phyloP scores from a whole-genome alignment of 495 filamentous ascomycete genomes.

The Tuber brumale region DNA sequence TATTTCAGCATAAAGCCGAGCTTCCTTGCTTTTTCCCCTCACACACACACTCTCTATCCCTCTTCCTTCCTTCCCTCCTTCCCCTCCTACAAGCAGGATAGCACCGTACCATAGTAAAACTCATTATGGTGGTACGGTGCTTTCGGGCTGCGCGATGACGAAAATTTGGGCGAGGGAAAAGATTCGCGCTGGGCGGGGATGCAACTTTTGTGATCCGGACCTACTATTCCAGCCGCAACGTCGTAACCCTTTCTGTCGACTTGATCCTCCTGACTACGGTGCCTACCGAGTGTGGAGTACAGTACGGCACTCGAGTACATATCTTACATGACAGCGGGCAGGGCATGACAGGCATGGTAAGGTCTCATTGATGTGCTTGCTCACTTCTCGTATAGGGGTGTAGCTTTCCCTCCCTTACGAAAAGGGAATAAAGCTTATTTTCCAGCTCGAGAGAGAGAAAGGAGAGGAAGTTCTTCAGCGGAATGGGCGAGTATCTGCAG shows the following conservation, averaged over 20 bases:
- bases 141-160: background rate
- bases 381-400: background rate
- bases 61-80: background rate
- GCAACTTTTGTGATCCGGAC: background rate
- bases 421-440: background rate
- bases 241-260: background rate
- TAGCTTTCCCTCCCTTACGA: background rate
- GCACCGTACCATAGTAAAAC: background rate
- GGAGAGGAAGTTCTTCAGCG: background rate
- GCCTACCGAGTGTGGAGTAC: background rate
- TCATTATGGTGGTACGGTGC: background rate
- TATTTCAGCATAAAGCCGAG: background rate
- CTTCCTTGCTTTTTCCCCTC: background rate
- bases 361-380: background rate
- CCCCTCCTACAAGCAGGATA: background rate
- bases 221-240: background rate
- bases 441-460: background rate
- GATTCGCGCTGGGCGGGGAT: background rate
- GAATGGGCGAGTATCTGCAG: background rate
- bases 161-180: background rate
- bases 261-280: background rate
- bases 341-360: background rate
- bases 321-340: background rate
- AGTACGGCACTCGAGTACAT: background rate
- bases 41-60: background rate